Base-by-base conservation (phyloP, 1,284 basidiomycete genomes). In the Trametes pubescens region DNA sequence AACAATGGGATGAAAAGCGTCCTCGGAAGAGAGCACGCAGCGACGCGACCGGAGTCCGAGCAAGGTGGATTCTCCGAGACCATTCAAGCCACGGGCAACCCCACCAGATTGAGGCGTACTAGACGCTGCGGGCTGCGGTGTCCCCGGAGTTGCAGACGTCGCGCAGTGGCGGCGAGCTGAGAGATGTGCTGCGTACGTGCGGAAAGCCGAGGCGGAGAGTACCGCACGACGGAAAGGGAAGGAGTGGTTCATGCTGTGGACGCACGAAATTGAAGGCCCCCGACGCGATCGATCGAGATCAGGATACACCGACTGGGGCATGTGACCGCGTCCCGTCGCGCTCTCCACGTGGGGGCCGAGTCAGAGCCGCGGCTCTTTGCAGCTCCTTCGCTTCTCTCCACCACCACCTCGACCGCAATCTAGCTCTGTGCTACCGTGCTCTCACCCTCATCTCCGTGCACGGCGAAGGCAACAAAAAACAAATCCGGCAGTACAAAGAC, bases 251-350 rank as follows among this genome's bases (percentile, higher is more conserved):
- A 35, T 16, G 32, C 47, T 29, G 26, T 43, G 37, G 37, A 43
- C 40, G 43, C 34, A 24, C 26, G 57, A 26, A 43, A 40, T 32
- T 11, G 34, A 37, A 48, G 40, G 34, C 29, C 34, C 34, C 29
- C 49, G 46, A 51, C 64, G 56, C 64, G 64, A 65, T 65, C 64
- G 64, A 65, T 65, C 64, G 59, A 65, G 64, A 65, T 65, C 32
- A 8, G 21, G 6, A 13, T 52, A 47, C 48, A 43, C 9, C 22
- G 44, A 9, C 21, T 34, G 10, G 34, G 21, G 51, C 64, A 65
- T 32, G 37, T 65, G 64, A 65, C 57, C 64, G 64, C 57, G 64
- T 65, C 22, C 9, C n/a, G 52, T 55, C 63, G 61, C 58, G 61
- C 48, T 18, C 24, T 24, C 51, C 66, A 68, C 66, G 66, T 68